Percentiles rank a stretch among this genome's conserved stretches.
These are phyloP conservation scores for Saccharomyces hybrid DNA, from an alignment of 1,139 yeast species.

Conservation along the genomic window DNA sequence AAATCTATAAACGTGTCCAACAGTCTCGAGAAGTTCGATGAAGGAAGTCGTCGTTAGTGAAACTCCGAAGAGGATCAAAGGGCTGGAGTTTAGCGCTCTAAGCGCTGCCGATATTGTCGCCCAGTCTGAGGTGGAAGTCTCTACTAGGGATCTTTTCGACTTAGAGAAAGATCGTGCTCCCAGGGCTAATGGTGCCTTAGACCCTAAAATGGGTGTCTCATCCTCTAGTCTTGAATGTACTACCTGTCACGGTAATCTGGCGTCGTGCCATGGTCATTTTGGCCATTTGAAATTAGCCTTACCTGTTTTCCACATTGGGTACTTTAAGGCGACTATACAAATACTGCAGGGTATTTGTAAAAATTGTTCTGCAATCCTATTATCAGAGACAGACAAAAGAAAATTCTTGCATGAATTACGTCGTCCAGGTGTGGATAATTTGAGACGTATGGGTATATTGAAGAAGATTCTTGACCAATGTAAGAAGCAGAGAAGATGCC, in stretches of 20 bases:
- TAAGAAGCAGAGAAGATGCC: constrained; percentile 87
- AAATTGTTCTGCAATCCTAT: constrained; percentile 69
- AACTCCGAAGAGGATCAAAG: constrained; percentile 85
- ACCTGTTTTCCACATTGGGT: constrained; percentile 97
- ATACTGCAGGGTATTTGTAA: constrained; percentile 90
- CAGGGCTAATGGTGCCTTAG: constrained; percentile 79
- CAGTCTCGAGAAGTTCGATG: constrained; percentile 12
- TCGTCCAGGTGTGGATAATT: constrained; percentile 81
- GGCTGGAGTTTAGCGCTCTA: constrained; percentile 86
- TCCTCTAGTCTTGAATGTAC: constrained; percentile 75
- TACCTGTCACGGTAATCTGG: constrained; percentile 88
- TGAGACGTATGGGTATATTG: constrained; percentile 82
- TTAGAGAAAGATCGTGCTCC: constrained; percentile 79
- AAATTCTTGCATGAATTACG: constrained; percentile 67
- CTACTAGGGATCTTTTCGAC: constrained; percentile 86
- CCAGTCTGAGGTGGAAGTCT: constrained; percentile 89
- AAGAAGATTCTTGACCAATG: constrained; percentile 84
- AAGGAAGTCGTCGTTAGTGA: constrained; percentile 49
- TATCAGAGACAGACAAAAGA: constrained; percentile 67
- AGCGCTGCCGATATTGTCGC: constrained; percentile 87
- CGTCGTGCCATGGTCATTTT: constrained; percentile 96
- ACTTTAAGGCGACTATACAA: constrained; percentile 83
- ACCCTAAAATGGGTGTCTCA: constrained; percentile 89
- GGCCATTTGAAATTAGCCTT: constrained; percentile 89
- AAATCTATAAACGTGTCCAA: neutral